Conservation (phyloP, 345 rosid species). For the Euphorbia pulcherrima region DNA sequence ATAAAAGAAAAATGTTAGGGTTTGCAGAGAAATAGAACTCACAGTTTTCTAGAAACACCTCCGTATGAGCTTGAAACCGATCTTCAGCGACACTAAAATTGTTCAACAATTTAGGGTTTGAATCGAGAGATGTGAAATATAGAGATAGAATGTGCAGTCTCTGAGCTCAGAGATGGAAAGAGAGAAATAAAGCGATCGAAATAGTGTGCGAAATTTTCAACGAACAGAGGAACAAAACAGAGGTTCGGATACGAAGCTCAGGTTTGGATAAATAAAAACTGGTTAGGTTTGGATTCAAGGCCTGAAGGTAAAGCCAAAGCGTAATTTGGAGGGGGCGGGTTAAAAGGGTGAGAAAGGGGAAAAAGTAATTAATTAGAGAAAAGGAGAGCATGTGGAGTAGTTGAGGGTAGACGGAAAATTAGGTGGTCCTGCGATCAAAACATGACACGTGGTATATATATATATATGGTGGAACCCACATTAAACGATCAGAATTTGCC, state of each 20-base stretch:
- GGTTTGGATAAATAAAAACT: constrained; percentile 4
- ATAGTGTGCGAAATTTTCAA: constrained; percentile 49
- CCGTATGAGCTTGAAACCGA: constrained; percentile 31
- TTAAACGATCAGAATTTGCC: neutral
- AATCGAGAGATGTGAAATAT: constrained; percentile 10
- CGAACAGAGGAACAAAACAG: constrained; percentile 47
- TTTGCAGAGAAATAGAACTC: constrained; percentile 29
- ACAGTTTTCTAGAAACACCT: constrained; percentile 30
- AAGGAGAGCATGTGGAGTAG: constrained; percentile 9
- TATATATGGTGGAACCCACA: neutral
- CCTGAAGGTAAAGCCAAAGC: constrained; percentile 8
- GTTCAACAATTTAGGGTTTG: constrained; percentile 37
- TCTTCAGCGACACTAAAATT: constrained; percentile 26
- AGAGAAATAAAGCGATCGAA: constrained; percentile 48
- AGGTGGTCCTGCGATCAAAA: constrained; percentile 11
- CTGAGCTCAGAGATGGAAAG: constrained; percentile 20
- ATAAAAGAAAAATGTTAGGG: constrained; percentile 36
- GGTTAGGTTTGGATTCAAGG: constrained; percentile 34
- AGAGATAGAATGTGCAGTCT: constrained; percentile 9
- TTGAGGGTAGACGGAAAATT: constrained; percentile 18
- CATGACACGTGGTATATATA: constrained; percentile 10
- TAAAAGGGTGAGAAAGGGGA: neutral
- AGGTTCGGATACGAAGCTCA: constrained; percentile 31
- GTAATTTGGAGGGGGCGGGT: neutral
- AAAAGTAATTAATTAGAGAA: neutral